Conservation (phyloP, 2,329 filamentous ascomycete genomes). For the Fusarium hostae region DNA sequence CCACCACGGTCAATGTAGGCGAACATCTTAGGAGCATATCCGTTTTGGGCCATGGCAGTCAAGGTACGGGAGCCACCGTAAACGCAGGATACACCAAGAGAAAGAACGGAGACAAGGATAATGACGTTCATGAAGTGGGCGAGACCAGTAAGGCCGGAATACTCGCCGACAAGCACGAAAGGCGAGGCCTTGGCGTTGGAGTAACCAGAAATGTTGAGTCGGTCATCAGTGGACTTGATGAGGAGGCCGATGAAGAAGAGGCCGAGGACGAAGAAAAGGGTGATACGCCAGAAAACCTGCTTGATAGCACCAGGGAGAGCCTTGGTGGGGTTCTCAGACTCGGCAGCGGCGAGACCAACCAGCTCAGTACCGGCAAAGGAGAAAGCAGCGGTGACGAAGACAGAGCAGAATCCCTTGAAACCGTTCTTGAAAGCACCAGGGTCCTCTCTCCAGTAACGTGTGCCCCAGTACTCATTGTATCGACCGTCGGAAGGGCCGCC, state of each 20-base stretch:
- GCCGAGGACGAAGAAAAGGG: slow-evolving; percentile 61
- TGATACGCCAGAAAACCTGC: slow-evolving; percentile 70
- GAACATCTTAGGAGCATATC: slow-evolving; percentile 65
- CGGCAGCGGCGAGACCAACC: slow-evolving; percentile 76
- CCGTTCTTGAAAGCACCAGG: slow-evolving; percentile 72
- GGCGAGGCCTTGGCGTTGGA: slow-evolving; percentile 55
- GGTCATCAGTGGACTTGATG: slow-evolving; percentile 54
- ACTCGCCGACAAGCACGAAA: slow-evolving; percentile 62
- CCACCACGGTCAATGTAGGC: slow-evolving; percentile 64
- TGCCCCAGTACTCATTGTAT: slow-evolving; percentile 58
- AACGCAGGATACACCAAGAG: slow-evolving; percentile 64
- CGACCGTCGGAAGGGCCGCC: slow-evolving; percentile 62
- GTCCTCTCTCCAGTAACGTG: slow-evolving; percentile 47
- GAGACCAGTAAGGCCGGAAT: slow-evolving; percentile 60
- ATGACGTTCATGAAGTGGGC: slow-evolving; percentile 65
- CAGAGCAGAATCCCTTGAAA: slow-evolving; percentile 76
- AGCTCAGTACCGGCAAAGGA: slow-evolving; percentile 76
- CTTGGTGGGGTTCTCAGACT: slow-evolving; percentile 74
- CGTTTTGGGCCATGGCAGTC: slow-evolving; percentile 64
- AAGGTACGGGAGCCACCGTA: slow-evolving; percentile 67
- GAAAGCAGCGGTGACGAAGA: slow-evolving; percentile 78
- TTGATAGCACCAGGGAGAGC: slow-evolving; percentile 82
- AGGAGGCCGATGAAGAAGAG: slow-evolving; percentile 62
- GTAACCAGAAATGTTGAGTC: slow-evolving; percentile 52
- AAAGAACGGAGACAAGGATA: slow-evolving; percentile 65